Conservation (phyloP, 257 asterid genomes). For the Coffea eugenioides region DNA sequence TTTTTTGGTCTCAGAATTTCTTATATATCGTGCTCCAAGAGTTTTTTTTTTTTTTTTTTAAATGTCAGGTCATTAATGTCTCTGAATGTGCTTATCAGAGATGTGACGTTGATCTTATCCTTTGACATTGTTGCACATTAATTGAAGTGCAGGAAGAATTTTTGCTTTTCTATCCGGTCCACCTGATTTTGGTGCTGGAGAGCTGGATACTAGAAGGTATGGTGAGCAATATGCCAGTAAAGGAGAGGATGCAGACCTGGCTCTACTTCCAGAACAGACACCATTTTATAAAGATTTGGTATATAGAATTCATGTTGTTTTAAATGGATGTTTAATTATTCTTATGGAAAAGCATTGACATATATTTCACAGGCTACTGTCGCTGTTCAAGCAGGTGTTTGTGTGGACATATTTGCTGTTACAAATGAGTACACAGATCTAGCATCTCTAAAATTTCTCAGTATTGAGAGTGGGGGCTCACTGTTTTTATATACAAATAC, state of each 20-base stretch:
- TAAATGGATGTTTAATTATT: slow-evolving; percentile 18
- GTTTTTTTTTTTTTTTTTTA: too few species aligned
- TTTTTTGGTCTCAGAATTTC: neutral
- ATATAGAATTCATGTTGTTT: slow-evolving; percentile 24
- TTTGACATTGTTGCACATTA: slow-evolving; percentile 24
- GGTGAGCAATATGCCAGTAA: slow-evolving; percentile 99
- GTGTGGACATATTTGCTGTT: slow-evolving; percentile 95
- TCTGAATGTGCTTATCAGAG: slow-evolving; percentile 17
- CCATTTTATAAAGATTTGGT: slow-evolving; percentile 97
- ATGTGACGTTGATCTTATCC: neutral
- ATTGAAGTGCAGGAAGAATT: slow-evolving; percentile 80
- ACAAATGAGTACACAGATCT: slow-evolving; percentile 98
- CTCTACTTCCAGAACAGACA: slow-evolving; percentile 97
- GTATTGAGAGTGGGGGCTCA: slow-evolving; percentile 99
- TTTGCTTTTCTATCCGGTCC: slow-evolving; percentile 95
- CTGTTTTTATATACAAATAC: slow-evolving; percentile 86
- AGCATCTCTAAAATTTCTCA: slow-evolving; percentile 93
- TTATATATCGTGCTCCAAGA: slow-evolving; percentile 2
- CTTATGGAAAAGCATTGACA: slow-evolving; percentile 31
- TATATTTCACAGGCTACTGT: slow-evolving; percentile 83
- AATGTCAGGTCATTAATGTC: slow-evolving; percentile 1
- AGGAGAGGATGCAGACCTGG: slow-evolving; percentile 99
- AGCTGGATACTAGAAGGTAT: slow-evolving; percentile 90
- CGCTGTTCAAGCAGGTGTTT: slow-evolving; percentile 98
- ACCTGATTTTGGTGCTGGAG: slow-evolving; percentile 97